A percentile compares a stretch with the other conserved stretches of the same genome.
phyloP scores from a whole-genome alignment of 306 rosid genomes.

The Ziziphus jujuba region DNA sequence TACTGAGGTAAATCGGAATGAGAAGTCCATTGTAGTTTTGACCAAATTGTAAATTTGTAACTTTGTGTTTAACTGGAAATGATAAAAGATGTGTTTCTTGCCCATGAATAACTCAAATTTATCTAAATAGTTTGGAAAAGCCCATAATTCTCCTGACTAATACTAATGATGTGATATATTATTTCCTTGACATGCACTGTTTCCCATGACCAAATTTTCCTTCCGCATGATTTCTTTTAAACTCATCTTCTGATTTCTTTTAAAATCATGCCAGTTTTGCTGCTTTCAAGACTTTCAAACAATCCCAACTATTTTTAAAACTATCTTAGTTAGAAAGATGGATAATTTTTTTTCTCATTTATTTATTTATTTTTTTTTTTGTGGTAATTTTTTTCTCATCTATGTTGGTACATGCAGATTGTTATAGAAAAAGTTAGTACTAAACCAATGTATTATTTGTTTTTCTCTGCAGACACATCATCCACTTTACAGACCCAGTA shows the following conservation, averaged over 20 bases:
- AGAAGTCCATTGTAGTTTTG: not conserved
- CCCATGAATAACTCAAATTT: too few species aligned
- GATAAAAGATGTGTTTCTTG: too few species aligned
- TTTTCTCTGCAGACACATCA: conserved; percentile 66
- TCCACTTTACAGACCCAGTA: conserved; percentile 69
- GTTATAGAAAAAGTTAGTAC: not conserved
- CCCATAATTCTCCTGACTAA: too few species aligned
- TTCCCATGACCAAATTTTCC: too few species aligned
- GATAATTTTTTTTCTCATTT: too few species aligned
- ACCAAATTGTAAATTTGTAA: too few species aligned
- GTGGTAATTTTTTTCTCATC: not conserved
- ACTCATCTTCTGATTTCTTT: not conserved
- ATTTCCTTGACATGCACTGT: too few species aligned
- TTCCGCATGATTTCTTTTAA: not conserved
- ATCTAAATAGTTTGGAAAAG: too few species aligned
- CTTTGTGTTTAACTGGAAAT: too few species aligned
- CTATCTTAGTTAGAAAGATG: not conserved
- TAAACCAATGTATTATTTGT: conserved; percentile 10
- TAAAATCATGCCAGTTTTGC: not conserved
- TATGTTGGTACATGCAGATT: not conserved
- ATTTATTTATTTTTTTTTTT: too few species aligned
- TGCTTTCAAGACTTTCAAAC: not conserved
- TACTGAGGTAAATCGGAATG: conserved; percentile 56
- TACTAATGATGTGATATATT: too few species aligned
- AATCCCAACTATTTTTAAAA: not conserved